phyloP scores from a whole-genome alignment of 257 asterid species.

The Ilex asprella region DNA sequence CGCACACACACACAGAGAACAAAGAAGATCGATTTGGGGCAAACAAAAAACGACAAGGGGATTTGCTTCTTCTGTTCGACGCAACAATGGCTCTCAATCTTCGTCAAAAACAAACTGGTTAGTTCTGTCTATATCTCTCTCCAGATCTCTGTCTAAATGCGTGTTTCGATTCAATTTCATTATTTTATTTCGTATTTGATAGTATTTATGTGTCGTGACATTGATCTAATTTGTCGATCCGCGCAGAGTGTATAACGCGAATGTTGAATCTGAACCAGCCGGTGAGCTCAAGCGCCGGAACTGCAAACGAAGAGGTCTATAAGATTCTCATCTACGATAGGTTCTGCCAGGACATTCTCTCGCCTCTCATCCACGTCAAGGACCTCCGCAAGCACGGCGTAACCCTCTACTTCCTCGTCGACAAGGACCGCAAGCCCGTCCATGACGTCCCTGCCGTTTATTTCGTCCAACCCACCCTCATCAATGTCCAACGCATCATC shows the following conservation, averaged over 20 bases:
- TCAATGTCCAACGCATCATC: constrained; percentile 63
- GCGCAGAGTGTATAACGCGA: constrained; percentile 77
- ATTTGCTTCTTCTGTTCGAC: too few species aligned
- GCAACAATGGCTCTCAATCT: constrained; percentile 71
- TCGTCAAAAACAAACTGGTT: constrained; percentile 86
- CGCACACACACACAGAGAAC: too few species aligned
- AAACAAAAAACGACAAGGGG: too few species aligned
- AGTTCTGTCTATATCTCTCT: neutral
- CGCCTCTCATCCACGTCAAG: constrained; percentile 96
- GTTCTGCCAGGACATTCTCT: constrained; percentile 85
- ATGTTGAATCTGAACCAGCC: constrained; percentile 98
- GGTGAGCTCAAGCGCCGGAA: constrained; percentile 44
- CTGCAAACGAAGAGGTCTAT: constrained; percentile 90
- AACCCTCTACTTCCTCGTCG: constrained; percentile 85
- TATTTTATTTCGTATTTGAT: neutral
- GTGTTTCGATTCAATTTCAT: neutral
- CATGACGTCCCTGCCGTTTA: constrained; percentile 95
- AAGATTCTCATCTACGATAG: constrained; percentile 94
- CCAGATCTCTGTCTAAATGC: neutral
- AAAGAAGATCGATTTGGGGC: too few species aligned
- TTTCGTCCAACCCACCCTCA: constrained; percentile 74
- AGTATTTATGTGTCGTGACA: neutral
- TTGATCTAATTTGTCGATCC: neutral
- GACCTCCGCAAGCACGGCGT: constrained; percentile 97
- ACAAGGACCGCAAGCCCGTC: constrained; percentile 95